A percentile compares a stretch with the other conserved stretches of the same genome.
Evolutionary conservation across 2,329 filamentous ascomycete genomes (phyloP).

Genomic region (Exophiala alcalophila): DNA sequence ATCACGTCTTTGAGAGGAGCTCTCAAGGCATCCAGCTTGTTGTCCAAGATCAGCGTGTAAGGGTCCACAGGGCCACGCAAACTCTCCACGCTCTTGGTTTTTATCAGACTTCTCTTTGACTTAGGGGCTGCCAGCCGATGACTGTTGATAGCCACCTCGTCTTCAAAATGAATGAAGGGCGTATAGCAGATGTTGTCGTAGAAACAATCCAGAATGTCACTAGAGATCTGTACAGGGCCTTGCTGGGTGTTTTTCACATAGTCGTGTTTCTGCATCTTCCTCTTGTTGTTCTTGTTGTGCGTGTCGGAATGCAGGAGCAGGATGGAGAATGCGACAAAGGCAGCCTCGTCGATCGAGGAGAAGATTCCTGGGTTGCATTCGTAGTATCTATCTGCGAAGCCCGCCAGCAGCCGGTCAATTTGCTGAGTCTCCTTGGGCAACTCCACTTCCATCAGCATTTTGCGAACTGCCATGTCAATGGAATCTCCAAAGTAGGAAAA

Average conservation of each 20-base stretch:
- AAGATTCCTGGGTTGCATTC: conserved; percentile 98
- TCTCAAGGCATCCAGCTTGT: conserved; percentile 75
- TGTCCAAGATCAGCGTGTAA: conserved; percentile 89
- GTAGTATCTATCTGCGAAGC: conserved; percentile 94
- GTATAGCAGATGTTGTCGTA: conserved; percentile 99
- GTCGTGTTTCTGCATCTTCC: conserved; percentile 95
- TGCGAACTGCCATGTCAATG: conserved; percentile 95
- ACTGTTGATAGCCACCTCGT: conserved; percentile 76
- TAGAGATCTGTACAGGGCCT: conserved; percentile 72
- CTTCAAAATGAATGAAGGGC: conserved; percentile 95
- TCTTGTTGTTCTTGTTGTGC: conserved; percentile 99
- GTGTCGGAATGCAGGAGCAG: conserved; percentile 95
- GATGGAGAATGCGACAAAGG: conserved; percentile 95
- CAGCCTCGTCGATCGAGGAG: conserved; percentile 70
- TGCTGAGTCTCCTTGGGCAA: conserved; percentile 96
- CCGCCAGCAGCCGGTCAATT: conserved; percentile 89
- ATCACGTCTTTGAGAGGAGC: conserved; percentile 91
- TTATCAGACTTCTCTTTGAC: conserved; percentile 67
- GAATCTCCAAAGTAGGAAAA: conserved; percentile 96
- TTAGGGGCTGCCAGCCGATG: conserved; percentile 70
- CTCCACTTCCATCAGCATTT: conserved; percentile 93
- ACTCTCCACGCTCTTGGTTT: conserved; percentile 62
- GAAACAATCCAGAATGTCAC: conserved; percentile 90
- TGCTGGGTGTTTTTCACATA: conserved; percentile 93
- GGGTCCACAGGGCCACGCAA: conserved; percentile 88